phyloP scores from a whole-genome alignment of 345 rosid species.

The Boechera stricta region DNA sequence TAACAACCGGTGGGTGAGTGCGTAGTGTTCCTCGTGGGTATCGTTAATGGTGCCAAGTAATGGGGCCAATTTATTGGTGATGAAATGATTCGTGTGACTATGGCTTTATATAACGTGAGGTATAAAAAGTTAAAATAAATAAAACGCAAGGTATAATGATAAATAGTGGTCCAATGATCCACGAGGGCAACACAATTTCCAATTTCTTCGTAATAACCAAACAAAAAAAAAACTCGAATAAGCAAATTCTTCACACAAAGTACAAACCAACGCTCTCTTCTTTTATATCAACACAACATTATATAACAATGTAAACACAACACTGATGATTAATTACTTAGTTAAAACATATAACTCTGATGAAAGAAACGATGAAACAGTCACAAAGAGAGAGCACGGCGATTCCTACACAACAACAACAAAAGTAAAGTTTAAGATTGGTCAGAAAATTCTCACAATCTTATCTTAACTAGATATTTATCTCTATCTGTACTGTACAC shows the following conservation, averaged over 20 bases:
- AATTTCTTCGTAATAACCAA: background rate
- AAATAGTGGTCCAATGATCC: constrained; percentile 2
- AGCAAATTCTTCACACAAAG: background rate
- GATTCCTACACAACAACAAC: constrained; percentile 30
- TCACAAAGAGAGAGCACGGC: constrained; percentile 31
- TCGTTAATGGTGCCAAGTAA: constrained; percentile 34
- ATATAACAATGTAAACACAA: constrained; percentile 10
- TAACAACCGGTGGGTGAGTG: constrained; percentile 27
- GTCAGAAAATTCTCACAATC: background rate
- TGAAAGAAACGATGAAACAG: constrained; percentile 23
- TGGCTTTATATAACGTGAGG: constrained; percentile 1
- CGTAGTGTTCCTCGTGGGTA: constrained; percentile 29
- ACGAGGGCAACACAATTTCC: background rate
- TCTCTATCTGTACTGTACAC: background rate
- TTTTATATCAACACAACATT: constrained; percentile 18
- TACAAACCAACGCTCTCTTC: constrained; percentile 26
- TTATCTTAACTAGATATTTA: constrained; percentile 17
- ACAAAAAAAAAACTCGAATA: background rate
- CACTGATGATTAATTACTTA: constrained; percentile 1
- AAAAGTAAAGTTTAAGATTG: background rate
- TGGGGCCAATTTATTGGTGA: constrained; percentile 24
- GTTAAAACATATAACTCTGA: background rate
- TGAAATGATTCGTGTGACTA: constrained; percentile 24
- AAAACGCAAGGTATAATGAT: background rate
- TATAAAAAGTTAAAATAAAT: too few relatives aligned